Evolutionary conservation across 148 eudicot genomes (phyloP), one percentile per base, ranked within the genome.

Genomic region (Nepenthes gracilis): DNA sequence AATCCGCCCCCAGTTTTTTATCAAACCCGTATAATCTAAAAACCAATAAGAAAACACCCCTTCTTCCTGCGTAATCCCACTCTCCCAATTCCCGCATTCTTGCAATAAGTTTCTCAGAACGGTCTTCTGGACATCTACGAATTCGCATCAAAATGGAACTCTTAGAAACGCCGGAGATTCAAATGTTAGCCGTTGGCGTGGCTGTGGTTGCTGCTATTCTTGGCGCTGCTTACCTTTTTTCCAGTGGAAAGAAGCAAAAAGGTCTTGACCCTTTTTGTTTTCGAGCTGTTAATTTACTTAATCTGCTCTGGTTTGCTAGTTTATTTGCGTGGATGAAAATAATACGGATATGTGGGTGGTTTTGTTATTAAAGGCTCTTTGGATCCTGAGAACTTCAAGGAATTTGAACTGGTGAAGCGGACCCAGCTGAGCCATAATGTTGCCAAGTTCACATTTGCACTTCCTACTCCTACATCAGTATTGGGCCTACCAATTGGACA

Each of bases 401-500:
- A 88, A 6, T 92, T 92, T 75, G 84, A 88, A 82, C 90, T 92
- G 57, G 94, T 80, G 68, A 80, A 83, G 75, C 71, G 75, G 61
- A 67, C 72, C 4, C 90, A 88, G 66, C 64, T 92, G 60, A 92
- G 96, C 59, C 96, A 92, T 70, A 92, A 92, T 83, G 96, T 88
- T 62, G 98, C 98, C 6, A 80, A 75, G 71, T 92, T 88, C 77
- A 81, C 73, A 62, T 92, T 92, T 80, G 82, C 59, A 55, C 96
- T 92, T 54, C 94, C 98, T 34, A 68, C 94, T 51, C 88, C 94
- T 54, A 85, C 94, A 66, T 85, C 94, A 35, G 83, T 88, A 4
- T 73, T 92, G 82, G 98, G 98, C 38, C 96, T 92, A 67, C 96
- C 96, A 12, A 84, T 88, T 72, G 96, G 98, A 59, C 90, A 92